Evolutionary conservation across 768 basidiomycete species (phyloP).

Genomic region (Arthromyces matolae): DNA sequence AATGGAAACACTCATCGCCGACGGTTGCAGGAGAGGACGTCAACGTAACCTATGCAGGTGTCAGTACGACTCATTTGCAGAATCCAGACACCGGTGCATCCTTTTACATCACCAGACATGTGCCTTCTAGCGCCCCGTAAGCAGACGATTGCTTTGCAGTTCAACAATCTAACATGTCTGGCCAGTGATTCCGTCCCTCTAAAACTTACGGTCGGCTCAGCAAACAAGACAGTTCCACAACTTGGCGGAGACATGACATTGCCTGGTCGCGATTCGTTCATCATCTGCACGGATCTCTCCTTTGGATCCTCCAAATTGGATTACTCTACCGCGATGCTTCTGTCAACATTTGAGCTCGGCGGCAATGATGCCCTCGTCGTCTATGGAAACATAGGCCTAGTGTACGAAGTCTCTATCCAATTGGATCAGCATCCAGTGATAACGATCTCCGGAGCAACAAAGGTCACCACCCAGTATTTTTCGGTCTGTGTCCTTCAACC

Average conservation of each 20-base stretch:
- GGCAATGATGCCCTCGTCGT: slow-evolving; percentile 13
- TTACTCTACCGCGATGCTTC: slow-evolving; percentile 17
- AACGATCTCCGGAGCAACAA: slow-evolving; percentile 5
- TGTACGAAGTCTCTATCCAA: slow-evolving; percentile 13
- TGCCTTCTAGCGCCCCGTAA: slow-evolving; percentile 11
- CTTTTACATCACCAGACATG: slow-evolving; percentile 15
- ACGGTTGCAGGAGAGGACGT: slow-evolving; percentile 10
- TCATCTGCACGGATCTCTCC: slow-evolving; percentile 10
- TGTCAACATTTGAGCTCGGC: slow-evolving; percentile 11
- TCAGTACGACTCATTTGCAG: slow-evolving; percentile 14
- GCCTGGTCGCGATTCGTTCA: slow-evolving; percentile 15
- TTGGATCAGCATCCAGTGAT: slow-evolving; percentile 2
- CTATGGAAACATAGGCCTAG: slow-evolving; percentile 12
- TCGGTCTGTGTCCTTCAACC: slow-evolving; percentile 7
- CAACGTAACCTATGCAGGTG: slow-evolving; percentile 15
- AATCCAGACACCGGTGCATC: slow-evolving; percentile 15
- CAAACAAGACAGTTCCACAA: slow-evolving; percentile 12
- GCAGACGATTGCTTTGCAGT: neutral
- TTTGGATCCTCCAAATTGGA: slow-evolving; percentile 14
- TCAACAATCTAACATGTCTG: neutral
- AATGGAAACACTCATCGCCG: neutral
- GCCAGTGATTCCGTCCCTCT: slow-evolving; percentile 7
- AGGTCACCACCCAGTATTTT: slow-evolving; percentile 8
- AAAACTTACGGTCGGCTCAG: slow-evolving; percentile 10
- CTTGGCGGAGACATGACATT: slow-evolving; percentile 9